phyloP scores from a whole-genome alignment of 2,329 filamentous ascomycete species.

The Aureobasidium sp. region DNA sequence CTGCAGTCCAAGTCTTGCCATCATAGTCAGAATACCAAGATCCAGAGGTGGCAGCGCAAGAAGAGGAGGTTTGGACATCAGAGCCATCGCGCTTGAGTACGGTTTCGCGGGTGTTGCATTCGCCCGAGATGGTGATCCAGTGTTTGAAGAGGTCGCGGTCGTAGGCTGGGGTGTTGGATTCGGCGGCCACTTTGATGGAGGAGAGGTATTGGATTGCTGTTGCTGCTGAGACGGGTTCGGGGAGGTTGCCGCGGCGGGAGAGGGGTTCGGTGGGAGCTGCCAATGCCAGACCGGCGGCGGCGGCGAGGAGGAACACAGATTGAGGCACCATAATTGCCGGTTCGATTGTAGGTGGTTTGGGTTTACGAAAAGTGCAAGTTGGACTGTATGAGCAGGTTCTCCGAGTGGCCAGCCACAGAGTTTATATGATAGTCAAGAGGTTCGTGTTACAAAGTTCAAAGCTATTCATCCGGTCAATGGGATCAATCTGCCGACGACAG shows the following conservation, averaged over 20 bases:
- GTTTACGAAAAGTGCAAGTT: neutral
- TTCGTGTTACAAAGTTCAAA: neutral
- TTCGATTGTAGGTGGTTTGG: neutral
- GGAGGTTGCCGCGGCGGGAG: conserved; percentile 24
- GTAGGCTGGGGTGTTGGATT: conserved; percentile 42
- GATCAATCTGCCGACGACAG: neutral
- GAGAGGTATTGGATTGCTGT: conserved; percentile 25
- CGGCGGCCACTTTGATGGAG: conserved; percentile 22
- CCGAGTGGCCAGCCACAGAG: neutral
- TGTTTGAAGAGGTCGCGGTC: conserved; percentile 62
- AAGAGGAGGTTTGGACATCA: conserved; percentile 49
- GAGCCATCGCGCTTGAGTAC: conserved; percentile 69
- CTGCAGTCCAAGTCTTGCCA: conserved; percentile 59
- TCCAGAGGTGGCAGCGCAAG: conserved; percentile 59
- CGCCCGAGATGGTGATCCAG: conserved; percentile 59
- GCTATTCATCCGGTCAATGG: neutral
- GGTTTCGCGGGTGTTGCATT: conserved; percentile 65
- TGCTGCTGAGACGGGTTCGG: conserved; percentile 24
- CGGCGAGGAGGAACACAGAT: conserved; percentile 19
- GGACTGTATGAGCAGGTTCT: neutral
- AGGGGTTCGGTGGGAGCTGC: conserved; percentile 23
- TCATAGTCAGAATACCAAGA: conserved; percentile 68
- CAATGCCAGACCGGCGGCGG: conserved; percentile 16
- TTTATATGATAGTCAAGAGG: neutral
- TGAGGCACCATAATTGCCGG: conserved; percentile 20